Evolutionary conservation across 352 stramenopile genomes (phyloP).

Genomic region (Globisporangium viniferum): DNA sequence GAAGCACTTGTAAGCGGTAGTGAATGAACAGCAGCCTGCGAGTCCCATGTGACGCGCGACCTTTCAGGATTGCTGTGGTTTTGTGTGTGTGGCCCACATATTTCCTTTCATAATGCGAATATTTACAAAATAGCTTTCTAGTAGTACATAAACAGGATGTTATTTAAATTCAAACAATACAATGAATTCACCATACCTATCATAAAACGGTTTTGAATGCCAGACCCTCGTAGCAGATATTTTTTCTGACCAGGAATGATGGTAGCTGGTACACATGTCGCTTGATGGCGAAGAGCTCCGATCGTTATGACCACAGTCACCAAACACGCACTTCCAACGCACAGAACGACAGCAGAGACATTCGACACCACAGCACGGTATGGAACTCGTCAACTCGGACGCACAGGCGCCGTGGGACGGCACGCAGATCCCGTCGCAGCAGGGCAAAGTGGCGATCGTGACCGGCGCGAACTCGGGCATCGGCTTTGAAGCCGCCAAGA

Average conservation of each 20-base stretch:
- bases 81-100: background rate
- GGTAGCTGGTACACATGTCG: background rate
- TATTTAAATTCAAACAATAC: background rate
- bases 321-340: background rate
- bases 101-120: background rate
- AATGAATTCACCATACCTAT: background rate
- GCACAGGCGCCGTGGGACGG: constrained; percentile 17
- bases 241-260: background rate
- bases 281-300: background rate
- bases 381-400: background rate
- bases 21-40: background rate
- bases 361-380: background rate
- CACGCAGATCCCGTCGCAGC: constrained; percentile 29
- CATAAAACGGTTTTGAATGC: background rate
- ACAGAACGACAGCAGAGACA: background rate
- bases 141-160: no score
- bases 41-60: background rate
- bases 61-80: constrained; percentile 4
- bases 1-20: background rate
- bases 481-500: constrained; percentile 66
- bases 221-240: background rate
- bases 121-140: background rate
- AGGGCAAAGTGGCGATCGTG: constrained; percentile 70
- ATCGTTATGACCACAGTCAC: background rate
- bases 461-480: constrained; percentile 85